These are phyloP conservation scores for Dendrobium officinale DNA, from an alignment of 106 monocot species.

Conservation along the genomic window DNA sequence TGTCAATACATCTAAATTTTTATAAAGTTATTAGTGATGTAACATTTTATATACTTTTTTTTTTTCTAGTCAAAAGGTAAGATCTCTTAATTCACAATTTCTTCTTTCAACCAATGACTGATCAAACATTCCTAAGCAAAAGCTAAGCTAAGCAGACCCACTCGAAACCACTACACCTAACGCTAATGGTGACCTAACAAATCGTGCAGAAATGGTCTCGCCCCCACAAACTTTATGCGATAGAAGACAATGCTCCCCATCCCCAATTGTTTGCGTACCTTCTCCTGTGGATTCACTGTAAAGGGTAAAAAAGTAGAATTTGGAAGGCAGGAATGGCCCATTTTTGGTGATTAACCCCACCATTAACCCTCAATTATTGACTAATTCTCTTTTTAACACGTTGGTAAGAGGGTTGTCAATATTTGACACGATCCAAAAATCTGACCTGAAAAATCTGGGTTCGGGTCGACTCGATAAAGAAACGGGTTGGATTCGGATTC, in stretches of 20 bases:
- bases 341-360: not conserved
- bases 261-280: not conserved
- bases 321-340: not conserved
- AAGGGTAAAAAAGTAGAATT: not conserved
- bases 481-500: too few species aligned
- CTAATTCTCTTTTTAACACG: not conserved
- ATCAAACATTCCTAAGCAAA: not conserved
- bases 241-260: not conserved
- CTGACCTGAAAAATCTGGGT: too few species aligned
- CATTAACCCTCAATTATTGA: not conserved
- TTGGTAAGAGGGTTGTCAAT: too few species aligned
- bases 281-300: too few species aligned
- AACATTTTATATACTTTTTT: too few species aligned
- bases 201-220: not conserved
- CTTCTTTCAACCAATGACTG: too few species aligned
- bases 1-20: too few species aligned
- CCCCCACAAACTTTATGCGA: not conserved
- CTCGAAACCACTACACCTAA: slow-evolving; percentile 1
- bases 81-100: too few species aligned
- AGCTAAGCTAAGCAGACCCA: not conserved
- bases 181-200: not conserved
- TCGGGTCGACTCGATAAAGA: too few species aligned
- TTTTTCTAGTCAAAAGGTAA: too few species aligned
- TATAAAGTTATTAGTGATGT: too few species aligned
- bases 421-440: too few species aligned